Base-by-base conservation (phyloP, 306 rosid genomes). In the Malus asiatica region DNA sequence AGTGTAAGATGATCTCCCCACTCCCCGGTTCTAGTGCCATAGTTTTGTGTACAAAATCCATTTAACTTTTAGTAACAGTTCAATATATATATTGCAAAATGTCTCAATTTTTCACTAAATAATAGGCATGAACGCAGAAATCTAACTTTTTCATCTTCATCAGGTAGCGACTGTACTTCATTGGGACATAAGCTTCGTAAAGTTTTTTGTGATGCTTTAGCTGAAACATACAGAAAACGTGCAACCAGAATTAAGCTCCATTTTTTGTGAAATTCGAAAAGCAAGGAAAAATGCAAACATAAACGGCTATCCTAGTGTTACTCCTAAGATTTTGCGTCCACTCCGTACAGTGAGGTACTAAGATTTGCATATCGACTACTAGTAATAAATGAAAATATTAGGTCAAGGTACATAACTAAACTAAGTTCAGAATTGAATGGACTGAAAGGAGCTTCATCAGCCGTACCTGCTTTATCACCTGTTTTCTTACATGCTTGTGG, bases 1-100 rank as follows among this genome's bases (percentile, higher is more conserved):
- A 96, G 84, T 35, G 98, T 92, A 80, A 96, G 71, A 88, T 96
- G 99, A 88, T 96, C 99, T 84, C 99, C 99, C 99, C 99, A 96
- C 79, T 96, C 99, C 67, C 98, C 99, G 57, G 93, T 71, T 87
- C 99, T 96, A 86, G 86, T 68, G 78, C 48, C 72, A 85, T 69
- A 75, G 83, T 22, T 4, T 66, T 68, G 29, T 8, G 80, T 52
- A 66, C 42, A 76, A 84, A 52, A 80, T 33, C 6, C 23, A 78
- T 83, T 83, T 74, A 82, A 79, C 44, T 53, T 66, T 81, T 74
- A 79, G 68, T 38, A 69, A 76, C 73, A 61, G 77, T n/a, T 74
- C 59, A 51, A 57, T 57, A 57, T 14, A 73, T 64, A 74, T 16
- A 33, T 10, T 64, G 71, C 57, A 74, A 63, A 61, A 81, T 60